Conservation (phyloP, 805 yeast genomes). For the Debaryomyces hansenii region DNA sequence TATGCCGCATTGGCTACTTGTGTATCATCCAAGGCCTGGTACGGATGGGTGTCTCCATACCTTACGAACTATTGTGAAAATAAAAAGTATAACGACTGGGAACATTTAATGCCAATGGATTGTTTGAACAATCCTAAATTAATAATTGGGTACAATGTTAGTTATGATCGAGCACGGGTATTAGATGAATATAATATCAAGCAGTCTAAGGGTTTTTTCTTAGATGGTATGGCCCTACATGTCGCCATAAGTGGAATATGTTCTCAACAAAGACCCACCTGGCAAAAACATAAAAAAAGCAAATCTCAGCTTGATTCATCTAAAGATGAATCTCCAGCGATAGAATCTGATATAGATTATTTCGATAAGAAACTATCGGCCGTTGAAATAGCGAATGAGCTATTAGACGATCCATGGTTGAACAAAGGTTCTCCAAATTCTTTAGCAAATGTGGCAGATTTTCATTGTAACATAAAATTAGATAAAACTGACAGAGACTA, state of each 20-base stretch:
- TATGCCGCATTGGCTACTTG: conserved; percentile 85
- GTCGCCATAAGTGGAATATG: conserved; percentile 90
- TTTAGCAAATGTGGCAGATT: conserved; percentile 71
- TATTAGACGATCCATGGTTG: conserved; percentile 82
- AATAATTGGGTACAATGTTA: conserved; percentile 86
- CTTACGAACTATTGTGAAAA: conserved; percentile 53
- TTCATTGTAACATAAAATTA: conserved; percentile 70
- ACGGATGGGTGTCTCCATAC: conserved; percentile 91
- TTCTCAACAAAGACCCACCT: conserved; percentile 81
- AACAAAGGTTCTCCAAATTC: conserved; percentile 74
- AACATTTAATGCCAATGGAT: conserved; percentile 79
- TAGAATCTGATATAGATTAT: conserved; percentile 5
- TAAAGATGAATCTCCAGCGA: conserved; percentile 8
- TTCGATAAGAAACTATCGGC: conserved; percentile 6
- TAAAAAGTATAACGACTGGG: conserved; percentile 30
- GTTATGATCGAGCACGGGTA: conserved; percentile 87
- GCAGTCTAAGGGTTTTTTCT: conserved; percentile 68
- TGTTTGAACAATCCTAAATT: conserved; percentile 48
- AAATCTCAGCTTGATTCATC: conserved; percentile 17
- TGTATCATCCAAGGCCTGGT: conserved; percentile 78
- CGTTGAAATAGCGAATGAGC: conserved; percentile 28
- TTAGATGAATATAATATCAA: conserved; percentile 75
- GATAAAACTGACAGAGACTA: conserved; percentile 67
- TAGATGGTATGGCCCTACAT: conserved; percentile 94
- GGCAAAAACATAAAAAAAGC: conserved; percentile 58